Conservation (phyloP, 1,284 basidiomycete species). For the Ustanciosporium gigantosporum region DNA sequence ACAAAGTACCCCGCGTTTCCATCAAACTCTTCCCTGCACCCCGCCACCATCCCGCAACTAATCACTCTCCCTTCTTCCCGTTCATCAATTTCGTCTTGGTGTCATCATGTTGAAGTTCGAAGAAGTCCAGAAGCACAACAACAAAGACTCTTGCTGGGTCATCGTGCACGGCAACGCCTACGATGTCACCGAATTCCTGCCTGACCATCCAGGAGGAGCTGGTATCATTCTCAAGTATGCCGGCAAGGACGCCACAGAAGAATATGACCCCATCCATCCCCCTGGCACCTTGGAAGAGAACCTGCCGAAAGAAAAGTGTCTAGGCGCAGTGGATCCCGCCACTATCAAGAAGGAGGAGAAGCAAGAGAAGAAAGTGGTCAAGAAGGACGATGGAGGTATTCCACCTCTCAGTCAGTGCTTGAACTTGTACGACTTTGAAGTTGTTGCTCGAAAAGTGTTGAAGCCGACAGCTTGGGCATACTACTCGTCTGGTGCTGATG, state of each 20-base stretch:
- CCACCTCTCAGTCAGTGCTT: conserved; percentile 78
- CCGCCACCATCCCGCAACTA: too few relatives aligned
- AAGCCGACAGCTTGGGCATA: conserved; percentile 59
- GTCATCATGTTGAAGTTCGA: conserved; percentile 51
- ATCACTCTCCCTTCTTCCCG: too few relatives aligned
- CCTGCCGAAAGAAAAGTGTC: conserved; percentile 50
- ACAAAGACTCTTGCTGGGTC: conserved; percentile 80
- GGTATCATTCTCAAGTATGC: conserved; percentile 76
- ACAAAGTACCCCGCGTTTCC: too few relatives aligned
- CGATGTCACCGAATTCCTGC: conserved; percentile 81
- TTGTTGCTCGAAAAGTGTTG: conserved; percentile 49
- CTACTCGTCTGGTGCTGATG: conserved; percentile 64
- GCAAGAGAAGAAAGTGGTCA: conserved; percentile 11
- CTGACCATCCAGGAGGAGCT: conserved; percentile 71
- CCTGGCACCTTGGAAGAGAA: conserved; percentile 58
- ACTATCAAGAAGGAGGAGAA: conserved; percentile 42
- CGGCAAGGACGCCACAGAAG: conserved; percentile 73
- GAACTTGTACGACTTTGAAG: conserved; percentile 87
- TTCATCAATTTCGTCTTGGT: too few relatives aligned
- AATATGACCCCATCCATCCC: conserved; percentile 59
- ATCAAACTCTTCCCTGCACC: too few relatives aligned
- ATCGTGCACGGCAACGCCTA: conserved; percentile 77
- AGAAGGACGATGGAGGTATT: conserved; percentile 27
- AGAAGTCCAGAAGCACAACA: conserved; percentile 73
- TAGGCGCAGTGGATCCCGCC: conserved; percentile 49